Conservation (phyloP, 805 yeast genomes). For the Kazachstania taianensis region DNA sequence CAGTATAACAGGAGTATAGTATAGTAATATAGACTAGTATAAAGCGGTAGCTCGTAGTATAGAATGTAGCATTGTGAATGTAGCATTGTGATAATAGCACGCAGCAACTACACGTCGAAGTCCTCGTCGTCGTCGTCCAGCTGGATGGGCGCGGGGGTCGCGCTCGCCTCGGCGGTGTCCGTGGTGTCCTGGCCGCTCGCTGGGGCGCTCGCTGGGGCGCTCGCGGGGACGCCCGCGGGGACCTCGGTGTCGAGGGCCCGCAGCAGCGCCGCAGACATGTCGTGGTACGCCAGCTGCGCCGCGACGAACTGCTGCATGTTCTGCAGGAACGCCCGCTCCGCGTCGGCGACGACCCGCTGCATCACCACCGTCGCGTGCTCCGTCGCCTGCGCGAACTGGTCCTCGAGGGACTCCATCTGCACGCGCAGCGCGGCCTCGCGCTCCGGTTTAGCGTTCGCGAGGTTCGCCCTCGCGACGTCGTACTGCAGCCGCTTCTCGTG, state of each 20-base stretch:
- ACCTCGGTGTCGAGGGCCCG: conserved; percentile 34
- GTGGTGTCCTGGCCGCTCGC: neutral
- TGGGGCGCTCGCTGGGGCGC: neutral
- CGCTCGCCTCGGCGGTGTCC: neutral
- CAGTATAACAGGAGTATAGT: too few species aligned
- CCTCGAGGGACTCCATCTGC: conserved; percentile 76
- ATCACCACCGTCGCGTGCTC: conserved; percentile 78
- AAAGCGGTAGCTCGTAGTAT: too few species aligned
- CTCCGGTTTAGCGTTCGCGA: conserved; percentile 43
- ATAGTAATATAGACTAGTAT: too few species aligned
- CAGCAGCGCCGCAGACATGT: conserved; percentile 59
- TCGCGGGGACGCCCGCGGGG: conserved; percentile 1
- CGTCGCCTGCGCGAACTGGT: conserved; percentile 79
- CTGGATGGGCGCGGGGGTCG: neutral
- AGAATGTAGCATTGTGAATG: too few species aligned
- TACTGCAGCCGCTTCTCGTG: conserved; percentile 69
- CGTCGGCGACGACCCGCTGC: conserved; percentile 68
- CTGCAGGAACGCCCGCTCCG: conserved; percentile 57
- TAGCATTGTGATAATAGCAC: too few species aligned
- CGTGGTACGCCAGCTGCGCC: conserved; percentile 77
- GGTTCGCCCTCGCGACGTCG: conserved; percentile 61
- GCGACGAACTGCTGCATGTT: conserved; percentile 57
- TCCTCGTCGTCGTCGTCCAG: neutral
- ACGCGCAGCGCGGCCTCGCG: conserved; percentile 67
- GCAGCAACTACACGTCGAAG: too few species aligned